Percentiles rank a stretch among this genome's conserved stretches.
Conservation (phyloP, 768 basidiomycete species). For the Candolleomyces efflorescens region DNA sequence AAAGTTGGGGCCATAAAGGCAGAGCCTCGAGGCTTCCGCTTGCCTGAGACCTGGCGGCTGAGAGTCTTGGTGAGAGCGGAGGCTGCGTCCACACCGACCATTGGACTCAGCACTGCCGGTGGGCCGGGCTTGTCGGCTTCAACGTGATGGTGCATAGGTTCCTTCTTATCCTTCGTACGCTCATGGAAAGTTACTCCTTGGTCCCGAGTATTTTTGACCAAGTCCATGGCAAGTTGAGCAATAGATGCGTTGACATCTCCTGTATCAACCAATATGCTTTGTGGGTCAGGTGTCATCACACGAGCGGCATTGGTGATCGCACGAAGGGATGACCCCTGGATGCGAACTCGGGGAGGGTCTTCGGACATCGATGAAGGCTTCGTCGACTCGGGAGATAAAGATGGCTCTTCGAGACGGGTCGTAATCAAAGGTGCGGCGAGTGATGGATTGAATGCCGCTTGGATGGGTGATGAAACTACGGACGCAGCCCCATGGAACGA, state of each 20-base stretch:
- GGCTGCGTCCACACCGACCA: conserved; percentile 38
- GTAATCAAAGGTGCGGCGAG: conserved; percentile 42
- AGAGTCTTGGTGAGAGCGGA: conserved; percentile 45
- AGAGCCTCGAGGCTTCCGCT: conserved; percentile 28
- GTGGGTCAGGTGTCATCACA: conserved; percentile 79
- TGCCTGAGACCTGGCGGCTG: conserved; percentile 26
- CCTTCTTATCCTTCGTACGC: conserved; percentile 32
- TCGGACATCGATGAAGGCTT: conserved; percentile 9
- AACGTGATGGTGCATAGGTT: conserved; percentile 8
- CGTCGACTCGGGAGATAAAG: conserved; percentile 16
- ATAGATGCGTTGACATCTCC: conserved; percentile 66
- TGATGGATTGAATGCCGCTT: conserved; percentile 33
- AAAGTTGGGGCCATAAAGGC: conserved; percentile 36
- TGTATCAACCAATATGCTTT: conserved; percentile 69
- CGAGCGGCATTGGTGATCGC: conserved; percentile 82
- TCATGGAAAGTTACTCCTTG: conserved; percentile 49
- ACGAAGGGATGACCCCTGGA: conserved; percentile 64
- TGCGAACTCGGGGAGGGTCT: conserved; percentile 22
- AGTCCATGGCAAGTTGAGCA: conserved; percentile 57
- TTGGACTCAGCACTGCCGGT: conserved; percentile 39
- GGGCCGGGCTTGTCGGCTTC: conserved; percentile 29
- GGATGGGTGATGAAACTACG: conserved; percentile 35
- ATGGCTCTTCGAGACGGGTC: conserved; percentile 29
- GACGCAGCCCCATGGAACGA: conserved; percentile 23
- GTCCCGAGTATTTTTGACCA: conserved; percentile 67